Percentiles rank a stretch among this genome's conserved stretches.
Conservation (phyloP, 192 early-diverging fungal genomes). For the Coemansia pectinata region DNA sequence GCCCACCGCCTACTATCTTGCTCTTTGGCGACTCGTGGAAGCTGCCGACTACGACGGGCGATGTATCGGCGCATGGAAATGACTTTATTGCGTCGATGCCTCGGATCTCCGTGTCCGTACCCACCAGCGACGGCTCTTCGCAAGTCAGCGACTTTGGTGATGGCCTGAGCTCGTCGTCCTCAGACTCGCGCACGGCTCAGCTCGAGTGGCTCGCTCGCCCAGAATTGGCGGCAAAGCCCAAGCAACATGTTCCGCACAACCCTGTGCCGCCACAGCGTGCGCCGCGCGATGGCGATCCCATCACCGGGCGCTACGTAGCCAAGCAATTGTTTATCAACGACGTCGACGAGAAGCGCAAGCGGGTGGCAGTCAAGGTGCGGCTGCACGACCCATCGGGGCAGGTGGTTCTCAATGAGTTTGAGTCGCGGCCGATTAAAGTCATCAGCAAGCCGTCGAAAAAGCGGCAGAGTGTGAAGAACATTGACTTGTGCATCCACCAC, state of each 20-base stretch:
- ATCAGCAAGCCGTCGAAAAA: constrained; percentile 94
- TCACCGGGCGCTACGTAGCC: constrained; percentile 74
- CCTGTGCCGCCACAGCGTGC: constrained; percentile 23
- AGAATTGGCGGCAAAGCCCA: constrained; percentile 46
- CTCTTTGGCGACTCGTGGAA: constrained; percentile 75
- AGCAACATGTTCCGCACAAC: constrained; percentile 39
- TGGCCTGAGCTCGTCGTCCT: constrained; percentile 7
- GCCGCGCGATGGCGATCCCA: constrained; percentile 49
- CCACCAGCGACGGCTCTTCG: constrained; percentile 30
- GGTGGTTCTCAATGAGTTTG: constrained; percentile 65
- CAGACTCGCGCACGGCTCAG: constrained; percentile 25
- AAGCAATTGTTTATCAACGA: constrained; percentile 86
- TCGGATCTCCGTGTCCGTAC: constrained; percentile 44
- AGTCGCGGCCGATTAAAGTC: constrained; percentile 80
- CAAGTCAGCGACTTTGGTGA: constrained; percentile 10
- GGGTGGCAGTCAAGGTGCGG: constrained; percentile 71
- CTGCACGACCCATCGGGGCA: constrained; percentile 65
- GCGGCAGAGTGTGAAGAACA: constrained; percentile 81
- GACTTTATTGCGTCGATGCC: constrained; percentile 38
- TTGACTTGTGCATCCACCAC: constrained; percentile 82
- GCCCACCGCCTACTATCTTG: constrained; percentile 80
- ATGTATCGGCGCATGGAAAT: constrained; percentile 22
- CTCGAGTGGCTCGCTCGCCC: constrained; percentile 52
- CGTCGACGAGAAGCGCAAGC: constrained; percentile 81
- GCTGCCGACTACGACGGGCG: constrained; percentile 42